Evolutionary conservation across 257 asterid species (phyloP).

Genomic region (Primulina huaijiensis): DNA sequence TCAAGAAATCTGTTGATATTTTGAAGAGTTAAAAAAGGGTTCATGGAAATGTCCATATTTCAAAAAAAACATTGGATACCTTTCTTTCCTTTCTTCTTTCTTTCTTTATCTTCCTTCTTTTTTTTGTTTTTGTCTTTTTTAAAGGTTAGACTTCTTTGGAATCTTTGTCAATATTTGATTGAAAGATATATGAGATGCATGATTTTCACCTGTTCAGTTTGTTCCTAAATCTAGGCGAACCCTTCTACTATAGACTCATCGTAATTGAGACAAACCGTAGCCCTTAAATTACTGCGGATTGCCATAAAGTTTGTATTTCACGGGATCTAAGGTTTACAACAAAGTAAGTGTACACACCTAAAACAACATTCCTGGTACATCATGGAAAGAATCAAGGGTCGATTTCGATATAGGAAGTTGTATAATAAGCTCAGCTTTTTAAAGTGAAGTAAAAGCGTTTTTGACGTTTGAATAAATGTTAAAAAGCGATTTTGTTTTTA

Average conservation of each 20-base stretch:
- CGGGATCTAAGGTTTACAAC: not conserved
- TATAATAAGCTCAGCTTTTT: too few species aligned
- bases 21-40: not conserved
- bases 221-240: too few species aligned
- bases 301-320: not conserved
- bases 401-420: too few species aligned
- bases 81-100: not conserved
- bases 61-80: constrained; percentile 25
- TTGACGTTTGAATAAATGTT: too few species aligned
- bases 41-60: not conserved
- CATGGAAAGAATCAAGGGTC: not conserved
- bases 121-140: not conserved
- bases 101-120: not conserved
- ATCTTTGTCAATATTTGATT: constrained; percentile 1
- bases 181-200: not conserved
- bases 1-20: not conserved
- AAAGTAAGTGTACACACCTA: not conserved
- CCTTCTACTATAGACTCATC: too few species aligned
- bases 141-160: not conserved
- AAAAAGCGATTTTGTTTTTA: too few species aligned
- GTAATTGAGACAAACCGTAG: too few species aligned
- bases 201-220: not conserved
- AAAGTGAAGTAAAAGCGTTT: too few species aligned
- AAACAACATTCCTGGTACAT: not conserved
- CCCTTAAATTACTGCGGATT: not conserved